A percentile compares a stretch with the other conserved stretches of the same genome.
These are phyloP conservation scores for Platanthera guangdongensis DNA, from an alignment of 106 monocot genomes.

Conservation along the genomic window DNA sequence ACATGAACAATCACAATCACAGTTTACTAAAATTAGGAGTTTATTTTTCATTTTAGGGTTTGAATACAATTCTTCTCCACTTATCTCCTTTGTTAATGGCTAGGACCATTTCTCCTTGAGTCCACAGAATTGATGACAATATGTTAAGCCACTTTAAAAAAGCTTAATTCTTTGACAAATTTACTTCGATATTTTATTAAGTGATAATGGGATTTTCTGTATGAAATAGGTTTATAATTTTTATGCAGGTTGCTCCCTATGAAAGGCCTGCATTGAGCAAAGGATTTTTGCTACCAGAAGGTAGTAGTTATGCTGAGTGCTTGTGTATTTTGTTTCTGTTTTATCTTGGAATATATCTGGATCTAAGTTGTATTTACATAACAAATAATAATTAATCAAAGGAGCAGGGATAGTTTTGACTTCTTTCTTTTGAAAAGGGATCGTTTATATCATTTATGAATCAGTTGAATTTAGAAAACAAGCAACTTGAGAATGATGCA, in stretches of 20 bases:
- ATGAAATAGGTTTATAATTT: background rate
- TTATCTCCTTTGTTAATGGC: background rate
- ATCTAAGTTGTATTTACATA: background rate
- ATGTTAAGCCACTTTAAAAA: background rate
- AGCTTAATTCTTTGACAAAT: background rate
- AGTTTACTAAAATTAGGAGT: background rate
- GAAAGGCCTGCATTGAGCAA: constrained; percentile 79
- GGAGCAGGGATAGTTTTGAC: too few relatives aligned
- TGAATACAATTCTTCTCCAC: background rate
- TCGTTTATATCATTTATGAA: too few relatives aligned
- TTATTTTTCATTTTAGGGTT: background rate
- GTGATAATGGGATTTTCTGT: background rate
- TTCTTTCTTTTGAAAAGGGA: too few relatives aligned
- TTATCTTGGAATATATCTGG: background rate
- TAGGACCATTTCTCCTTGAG: background rate
- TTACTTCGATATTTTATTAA: background rate
- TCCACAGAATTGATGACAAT: background rate
- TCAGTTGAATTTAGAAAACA: too few relatives aligned
- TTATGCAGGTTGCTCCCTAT: constrained; percentile 58
- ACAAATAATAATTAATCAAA: too few relatives aligned
- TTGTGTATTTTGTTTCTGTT: constrained; percentile 5
- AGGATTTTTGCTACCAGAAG: constrained; percentile 74
- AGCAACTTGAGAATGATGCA: too few relatives aligned
- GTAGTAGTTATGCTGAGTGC: constrained; percentile 19
- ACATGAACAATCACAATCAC: too few relatives aligned